phyloP scores from a whole-genome alignment of 129 eudicot genomes.

The Flaveria linearis region DNA sequence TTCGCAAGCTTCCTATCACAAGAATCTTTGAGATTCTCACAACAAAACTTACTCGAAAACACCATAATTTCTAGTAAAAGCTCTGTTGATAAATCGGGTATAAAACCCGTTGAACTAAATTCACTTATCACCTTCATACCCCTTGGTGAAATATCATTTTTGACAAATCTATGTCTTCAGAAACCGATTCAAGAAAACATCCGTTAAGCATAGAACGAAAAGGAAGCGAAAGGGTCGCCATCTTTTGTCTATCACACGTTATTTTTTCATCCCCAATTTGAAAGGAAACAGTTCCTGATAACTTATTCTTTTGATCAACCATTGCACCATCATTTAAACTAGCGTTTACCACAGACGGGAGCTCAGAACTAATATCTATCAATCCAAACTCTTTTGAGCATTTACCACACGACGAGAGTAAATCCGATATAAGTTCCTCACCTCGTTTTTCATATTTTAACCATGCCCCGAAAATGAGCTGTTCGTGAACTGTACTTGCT shows the following conservation, averaged over 20 bases:
- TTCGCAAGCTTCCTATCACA: slow-evolving; percentile 88
- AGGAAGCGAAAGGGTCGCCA: slow-evolving; percentile 81
- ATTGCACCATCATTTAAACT: slow-evolving; percentile 30
- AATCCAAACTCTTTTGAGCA: slow-evolving; percentile 69
- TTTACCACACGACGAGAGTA: slow-evolving; percentile 80
- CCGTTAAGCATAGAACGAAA: slow-evolving; percentile 93
- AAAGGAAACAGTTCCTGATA: slow-evolving; percentile 56
- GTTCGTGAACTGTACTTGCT: slow-evolving; percentile 69
- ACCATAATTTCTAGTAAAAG: slow-evolving; percentile 80
- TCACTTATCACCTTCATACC: slow-evolving; percentile 73
- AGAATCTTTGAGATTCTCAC: slow-evolving; percentile 86
- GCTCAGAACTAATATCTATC: slow-evolving; percentile 73
- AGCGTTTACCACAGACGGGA: slow-evolving; percentile 37
- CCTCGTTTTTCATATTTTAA: slow-evolving; percentile 91
- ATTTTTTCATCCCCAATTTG: slow-evolving; percentile 65
- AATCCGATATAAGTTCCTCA: slow-evolving; percentile 83
- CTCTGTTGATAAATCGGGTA: slow-evolving; percentile 55
- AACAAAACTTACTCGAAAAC: slow-evolving; percentile 89
- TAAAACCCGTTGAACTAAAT: slow-evolving; percentile 58
- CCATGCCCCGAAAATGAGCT: slow-evolving; percentile 86
- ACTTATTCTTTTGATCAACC: slow-evolving; percentile 27
- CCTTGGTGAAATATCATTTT: slow-evolving; percentile 69
- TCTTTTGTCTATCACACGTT: slow-evolving; percentile 69
- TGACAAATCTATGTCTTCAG: slow-evolving; percentile 77
- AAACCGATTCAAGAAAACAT: slow-evolving; percentile 77